Evolutionary conservation across 1,139 yeast species (phyloP).

Genomic region (Chernovozyma aurita): DNA sequence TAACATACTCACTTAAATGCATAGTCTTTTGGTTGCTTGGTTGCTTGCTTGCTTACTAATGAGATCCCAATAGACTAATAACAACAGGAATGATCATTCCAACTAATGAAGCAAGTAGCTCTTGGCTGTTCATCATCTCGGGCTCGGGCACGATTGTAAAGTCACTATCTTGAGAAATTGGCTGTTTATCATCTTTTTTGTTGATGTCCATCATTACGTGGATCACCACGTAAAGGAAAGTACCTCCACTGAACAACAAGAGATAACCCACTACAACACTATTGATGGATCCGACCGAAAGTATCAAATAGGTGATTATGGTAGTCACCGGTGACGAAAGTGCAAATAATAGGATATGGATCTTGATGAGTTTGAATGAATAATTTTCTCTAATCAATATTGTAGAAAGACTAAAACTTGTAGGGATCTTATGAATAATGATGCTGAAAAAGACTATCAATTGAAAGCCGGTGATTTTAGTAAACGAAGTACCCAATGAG

Average conservation of each 20-base stretch:
- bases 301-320: constrained; percentile 37
- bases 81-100: constrained; percentile 7
- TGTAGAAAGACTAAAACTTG: constrained; percentile 65
- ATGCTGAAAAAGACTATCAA: constrained; percentile 56
- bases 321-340: constrained; percentile 52
- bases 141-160: constrained; percentile 1
- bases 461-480: constrained; percentile 42
- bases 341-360: constrained; percentile 45
- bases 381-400: constrained; percentile 42
- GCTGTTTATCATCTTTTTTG: not conserved
- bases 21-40: too few species aligned
- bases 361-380: constrained; percentile 24
- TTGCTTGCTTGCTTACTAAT: too few species aligned
- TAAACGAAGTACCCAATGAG: constrained; percentile 63
- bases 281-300: constrained; percentile 24
- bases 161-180: constrained; percentile 4
- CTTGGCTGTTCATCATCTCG: constrained; percentile 2
- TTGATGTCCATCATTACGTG: constrained; percentile 52
- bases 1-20: too few species aligned
- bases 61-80: constrained; percentile 1
- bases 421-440: constrained; percentile 70
- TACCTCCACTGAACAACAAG: constrained; percentile 65
- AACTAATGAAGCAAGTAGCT: constrained; percentile 4
- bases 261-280: constrained; percentile 47
- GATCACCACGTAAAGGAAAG: constrained; percentile 65